Evolutionary conservation across 495 filamentous ascomycete genomes (phyloP), one percentile per base, ranked within the genome.

Genomic region (Aspergillus sclerotiicarbonarius): DNA sequence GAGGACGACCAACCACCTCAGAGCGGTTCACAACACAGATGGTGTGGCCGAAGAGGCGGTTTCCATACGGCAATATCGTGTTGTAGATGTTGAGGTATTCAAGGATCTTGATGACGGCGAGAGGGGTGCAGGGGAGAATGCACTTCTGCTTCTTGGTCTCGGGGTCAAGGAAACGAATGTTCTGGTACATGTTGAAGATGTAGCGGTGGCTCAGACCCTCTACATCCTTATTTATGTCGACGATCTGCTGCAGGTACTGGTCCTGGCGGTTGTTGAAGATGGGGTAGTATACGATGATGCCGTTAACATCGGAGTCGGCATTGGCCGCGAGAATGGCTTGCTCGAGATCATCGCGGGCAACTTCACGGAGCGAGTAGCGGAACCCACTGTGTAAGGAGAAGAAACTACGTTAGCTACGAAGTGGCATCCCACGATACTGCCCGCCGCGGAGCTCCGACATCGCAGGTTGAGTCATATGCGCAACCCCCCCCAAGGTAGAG

Each of bases 171-270:
- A 91, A 97, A 50, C 94, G 90, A 65, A 94, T 84, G 75, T 98
- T 98, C 79, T 97, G 89, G 79, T 97, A 98, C 91, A 98, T 96
- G 81, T 98, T 98, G 83, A 92, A 94, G 66, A 97, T 87, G 75
- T 97, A 94, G 57, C 82, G 86, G 70, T 97, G 93, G 63, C 87
- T 92, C 53, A 98, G 87, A 20, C 94, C 94, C 66, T 98, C 94
- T 56, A 98, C 94, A 62, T 98, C 94, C 74, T 98, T 98, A 69
- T 78, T 71, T 47, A 95, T 82, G 54, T 89, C 82, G 20, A 96
- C 90, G n/a, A 95, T 88, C 75, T 97, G 91, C 76, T 98, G 94
- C 57, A 98, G 84, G 72, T 97, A 96, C 64, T 87, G 85, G 71
- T 98, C 94, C 65, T 96, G 89, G 15, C 82, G 81, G 61, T 84